Percentiles rank a stretch among this genome's conserved stretches.
Evolutionary conservation across 208 protist genomes (phyloP).

Genomic region (Leishmania amazonensis): DNA sequence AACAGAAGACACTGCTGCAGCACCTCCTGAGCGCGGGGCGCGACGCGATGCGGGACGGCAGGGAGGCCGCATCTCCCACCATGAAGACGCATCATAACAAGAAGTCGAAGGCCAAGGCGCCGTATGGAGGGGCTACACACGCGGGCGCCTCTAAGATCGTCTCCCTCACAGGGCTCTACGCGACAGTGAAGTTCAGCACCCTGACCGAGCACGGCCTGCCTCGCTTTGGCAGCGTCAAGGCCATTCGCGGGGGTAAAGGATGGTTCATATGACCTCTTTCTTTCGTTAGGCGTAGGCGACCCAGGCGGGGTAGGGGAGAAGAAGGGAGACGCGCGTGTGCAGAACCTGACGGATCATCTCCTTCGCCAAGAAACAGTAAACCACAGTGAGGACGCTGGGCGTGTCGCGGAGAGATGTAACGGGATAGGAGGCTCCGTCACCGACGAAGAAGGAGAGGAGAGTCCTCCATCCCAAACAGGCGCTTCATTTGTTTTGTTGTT

Average conservation of each 20-base stretch:
- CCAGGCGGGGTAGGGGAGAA: neutral
- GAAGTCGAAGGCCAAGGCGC: conserved; percentile 15
- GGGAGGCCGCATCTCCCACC: neutral
- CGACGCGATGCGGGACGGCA: neutral
- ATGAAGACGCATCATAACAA: neutral
- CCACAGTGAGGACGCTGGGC: neutral
- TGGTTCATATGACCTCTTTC: conserved; percentile 68
- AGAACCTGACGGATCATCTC: neutral
- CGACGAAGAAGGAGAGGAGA: neutral
- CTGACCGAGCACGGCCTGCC: conserved; percentile 86
- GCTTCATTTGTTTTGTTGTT: neutral
- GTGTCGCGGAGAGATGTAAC: neutral
- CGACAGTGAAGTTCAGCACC: conserved; percentile 80
- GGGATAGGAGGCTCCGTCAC: neutral
- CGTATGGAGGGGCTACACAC: neutral
- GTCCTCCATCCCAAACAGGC: neutral
- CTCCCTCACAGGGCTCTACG: conserved; percentile 82
- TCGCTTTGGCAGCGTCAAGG: conserved; percentile 85
- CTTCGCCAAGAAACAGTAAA: neutral
- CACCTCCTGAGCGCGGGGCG: conserved; percentile 58
- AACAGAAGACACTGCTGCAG: conserved; percentile 63
- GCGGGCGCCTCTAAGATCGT: conserved; percentile 5
- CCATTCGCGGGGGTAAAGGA: conserved; percentile 84
- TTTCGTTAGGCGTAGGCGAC: neutral
- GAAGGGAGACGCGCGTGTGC: neutral